Conservation (phyloP, 257 asterid species). For the Gentiana straminea region DNA sequence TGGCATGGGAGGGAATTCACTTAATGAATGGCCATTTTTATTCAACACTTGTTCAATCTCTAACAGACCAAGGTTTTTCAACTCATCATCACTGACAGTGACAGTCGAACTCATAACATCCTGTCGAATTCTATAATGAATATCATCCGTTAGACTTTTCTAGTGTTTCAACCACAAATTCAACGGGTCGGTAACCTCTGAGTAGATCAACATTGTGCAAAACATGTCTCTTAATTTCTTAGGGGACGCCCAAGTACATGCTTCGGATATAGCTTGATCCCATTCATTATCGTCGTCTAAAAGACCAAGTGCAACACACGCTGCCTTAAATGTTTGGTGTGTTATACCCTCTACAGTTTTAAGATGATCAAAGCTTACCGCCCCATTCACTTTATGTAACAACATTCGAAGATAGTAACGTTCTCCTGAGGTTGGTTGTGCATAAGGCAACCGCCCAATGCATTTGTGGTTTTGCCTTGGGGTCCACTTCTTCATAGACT, state of each 20-base stretch:
- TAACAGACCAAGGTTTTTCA: not conserved
- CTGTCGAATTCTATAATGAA: not conserved
- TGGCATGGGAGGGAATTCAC: conserved; percentile 4
- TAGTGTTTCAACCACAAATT: not conserved
- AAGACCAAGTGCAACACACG: not conserved
- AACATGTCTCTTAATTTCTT: not conserved
- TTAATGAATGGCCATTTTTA: not conserved
- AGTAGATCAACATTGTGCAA: no score
- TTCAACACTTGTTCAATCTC: not conserved
- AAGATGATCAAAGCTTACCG: conserved; percentile 1
- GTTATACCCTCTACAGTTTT: conserved; percentile 3
- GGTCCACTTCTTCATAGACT: not conserved
- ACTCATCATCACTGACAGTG: not conserved
- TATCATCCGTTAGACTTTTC: not conserved
- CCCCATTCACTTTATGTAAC: not conserved
- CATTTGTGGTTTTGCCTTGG: not conserved
- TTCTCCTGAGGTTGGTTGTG: not conserved
- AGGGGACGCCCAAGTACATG: conserved; percentile 2
- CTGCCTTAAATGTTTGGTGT: not conserved
- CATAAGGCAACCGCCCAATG: conserved; percentile 2
- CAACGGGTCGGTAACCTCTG: not conserved
- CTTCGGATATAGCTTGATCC: conserved; percentile 4
- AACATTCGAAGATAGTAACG: not conserved
- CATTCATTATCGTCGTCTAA: conserved; percentile 2
- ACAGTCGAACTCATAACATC: not conserved